phyloP scores from a whole-genome alignment of 768 basidiomycete genomes.

The Pleurotus djamor region DNA sequence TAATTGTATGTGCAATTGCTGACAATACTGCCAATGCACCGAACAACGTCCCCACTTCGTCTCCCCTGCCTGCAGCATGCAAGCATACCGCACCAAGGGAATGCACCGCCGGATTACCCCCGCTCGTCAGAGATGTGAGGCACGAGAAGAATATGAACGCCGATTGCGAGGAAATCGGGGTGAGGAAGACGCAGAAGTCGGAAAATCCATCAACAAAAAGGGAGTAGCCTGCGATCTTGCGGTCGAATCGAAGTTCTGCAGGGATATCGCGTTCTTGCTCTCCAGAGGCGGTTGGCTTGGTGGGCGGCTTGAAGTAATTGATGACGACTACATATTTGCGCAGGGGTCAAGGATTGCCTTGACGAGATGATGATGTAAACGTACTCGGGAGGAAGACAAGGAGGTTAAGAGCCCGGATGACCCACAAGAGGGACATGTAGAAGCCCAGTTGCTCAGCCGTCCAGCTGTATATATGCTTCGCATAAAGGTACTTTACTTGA shows the following conservation, averaged over 20 bases:
- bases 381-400: constrained; percentile 68
- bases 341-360: constrained; percentile 53
- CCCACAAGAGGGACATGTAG: constrained; percentile 72
- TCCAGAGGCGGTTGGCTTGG: constrained; percentile 18
- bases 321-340: constrained; percentile 71
- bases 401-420: constrained; percentile 60
- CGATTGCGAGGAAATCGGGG: constrained; percentile 45
- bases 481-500: constrained; percentile 78
- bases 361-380: constrained; percentile 16
- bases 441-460: constrained; percentile 63
- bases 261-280: constrained; percentile 33
- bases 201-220: constrained; percentile 68
- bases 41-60: constrained; percentile 60
- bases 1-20: constrained; percentile 64
- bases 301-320: constrained; percentile 55
- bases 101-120: constrained; percentile 65
- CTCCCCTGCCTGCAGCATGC: constrained; percentile 44
- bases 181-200: constrained; percentile 56
- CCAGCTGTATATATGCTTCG: constrained; percentile 71
- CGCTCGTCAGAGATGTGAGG: constrained; percentile 64
- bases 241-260: constrained; percentile 67
- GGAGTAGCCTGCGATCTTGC: constrained; percentile 60
- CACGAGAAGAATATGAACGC: constrained; percentile 61
- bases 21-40: constrained; percentile 71
- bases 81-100: constrained; percentile 71